Base-by-base conservation (phyloP, 495 filamentous ascomycete genomes). In the Tuber brumale region DNA sequence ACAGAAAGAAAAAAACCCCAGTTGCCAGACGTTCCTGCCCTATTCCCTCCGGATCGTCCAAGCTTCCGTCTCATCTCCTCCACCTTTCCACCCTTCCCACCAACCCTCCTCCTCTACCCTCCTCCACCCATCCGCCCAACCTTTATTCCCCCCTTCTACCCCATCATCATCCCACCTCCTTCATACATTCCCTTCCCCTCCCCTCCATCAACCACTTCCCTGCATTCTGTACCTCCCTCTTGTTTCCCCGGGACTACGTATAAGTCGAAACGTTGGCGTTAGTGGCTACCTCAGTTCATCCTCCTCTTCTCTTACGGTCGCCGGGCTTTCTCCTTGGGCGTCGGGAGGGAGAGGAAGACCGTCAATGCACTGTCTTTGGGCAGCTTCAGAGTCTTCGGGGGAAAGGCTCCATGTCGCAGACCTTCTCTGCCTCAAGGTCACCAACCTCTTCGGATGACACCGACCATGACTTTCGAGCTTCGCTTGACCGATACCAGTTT, bases 221-320 rank as follows among this genome's bases (percentile, higher is more conserved):
- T 66, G 57, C 57, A 66, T 31, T 66, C 12, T 66, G 57, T 66
- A 12, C 57, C 57, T 66, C 57, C 48, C 48, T 81, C 46, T 80
- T 70, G 72, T 75, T 81, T 73, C 42, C 57, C 78, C 77, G 66
- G 69, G 70, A 51, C 72, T 45, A 42, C 76, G 72, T 70, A 74
- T 74, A 82, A 82, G 75, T 75, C 75, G 75, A 66, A 80, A 78
- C 81, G 69, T 82, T 82, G 81, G 81, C 81, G 81, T 82, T 81
- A 73, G 76, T 82, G 72, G 74, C 81, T 81, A 75, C 77, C 51
- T 76, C 74, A 74, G 77, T 82, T 69, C 77, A 82, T 82, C 81
- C 81, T 76, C 81, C 81, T 82, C 81, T 82, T 78, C 81, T 82
- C 76, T 79, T 82, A 77, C 81, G 76, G 76, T 80, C 81, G 81